Evolutionary conservation across 768 basidiomycete genomes (phyloP).

Genomic region (Pulveroboletus sp.): DNA sequence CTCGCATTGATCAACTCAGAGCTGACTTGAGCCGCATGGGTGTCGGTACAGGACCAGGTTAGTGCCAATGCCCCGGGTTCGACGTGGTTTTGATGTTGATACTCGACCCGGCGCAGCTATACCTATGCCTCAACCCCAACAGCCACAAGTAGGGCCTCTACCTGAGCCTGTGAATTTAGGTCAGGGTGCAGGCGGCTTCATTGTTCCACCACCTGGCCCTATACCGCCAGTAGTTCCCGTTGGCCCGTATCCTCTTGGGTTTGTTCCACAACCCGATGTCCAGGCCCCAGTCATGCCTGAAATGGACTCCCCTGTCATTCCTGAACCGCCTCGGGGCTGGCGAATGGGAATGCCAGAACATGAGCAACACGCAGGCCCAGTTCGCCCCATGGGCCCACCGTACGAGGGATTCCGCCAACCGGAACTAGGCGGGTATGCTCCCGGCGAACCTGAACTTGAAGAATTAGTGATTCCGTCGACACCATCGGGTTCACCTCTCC

Average conservation of each 20-base stretch:
- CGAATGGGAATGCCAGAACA: constrained; percentile 24
- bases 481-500: constrained; percentile 18
- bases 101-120: constrained; percentile 11
- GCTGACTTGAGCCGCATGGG: constrained; percentile 43
- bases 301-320: constrained; percentile 24
- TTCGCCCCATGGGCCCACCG: constrained; percentile 35
- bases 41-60: constrained; percentile 39
- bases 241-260: constrained; percentile 16
- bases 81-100: background rate
- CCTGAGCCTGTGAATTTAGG: background rate
- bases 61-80: constrained; percentile 5
- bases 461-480: constrained; percentile 21
- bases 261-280: constrained; percentile 16
- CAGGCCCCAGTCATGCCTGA: constrained; percentile 24
- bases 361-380: constrained; percentile 18
- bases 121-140: constrained; percentile 25
- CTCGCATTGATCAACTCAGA: constrained; percentile 50
- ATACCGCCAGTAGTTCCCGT: constrained; percentile 16
- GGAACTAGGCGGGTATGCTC: constrained; percentile 4
- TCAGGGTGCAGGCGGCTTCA: constrained; percentile 12
- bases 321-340: constrained; percentile 14
- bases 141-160: constrained; percentile 9
- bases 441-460: constrained; percentile 10
- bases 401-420: constrained; percentile 5
- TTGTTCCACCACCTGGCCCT: constrained; percentile 19